Conservation (phyloP, 2,329 filamentous ascomycete genomes). For the Hypoxylon sp. region DNA sequence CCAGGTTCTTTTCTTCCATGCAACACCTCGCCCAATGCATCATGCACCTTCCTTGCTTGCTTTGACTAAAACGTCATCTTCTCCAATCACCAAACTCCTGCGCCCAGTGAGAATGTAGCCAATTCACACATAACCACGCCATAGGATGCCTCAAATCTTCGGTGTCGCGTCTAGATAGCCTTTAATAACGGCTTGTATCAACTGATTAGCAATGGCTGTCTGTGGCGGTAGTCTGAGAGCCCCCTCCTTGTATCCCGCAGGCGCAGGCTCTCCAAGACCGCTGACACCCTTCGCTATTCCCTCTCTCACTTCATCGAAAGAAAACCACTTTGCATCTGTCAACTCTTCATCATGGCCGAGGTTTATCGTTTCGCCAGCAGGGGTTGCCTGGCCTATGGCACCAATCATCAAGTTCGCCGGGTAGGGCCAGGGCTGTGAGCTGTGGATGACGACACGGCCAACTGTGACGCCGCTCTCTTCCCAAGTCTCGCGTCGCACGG, state of each 20-base stretch:
- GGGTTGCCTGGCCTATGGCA: constrained; percentile 87
- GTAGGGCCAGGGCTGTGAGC: constrained; percentile 89
- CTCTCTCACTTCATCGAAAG: constrained; percentile 81
- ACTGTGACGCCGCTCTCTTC: constrained; percentile 84
- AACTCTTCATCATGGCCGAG: constrained; percentile 92
- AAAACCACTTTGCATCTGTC: constrained; percentile 90
- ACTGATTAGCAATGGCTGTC: constrained; percentile 92
- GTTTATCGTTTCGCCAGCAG: constrained; percentile 81
- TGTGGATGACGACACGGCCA: constrained; percentile 83
- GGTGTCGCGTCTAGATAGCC: constrained; percentile 73
- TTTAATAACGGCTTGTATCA: constrained; percentile 82
- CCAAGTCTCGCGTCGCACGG: constrained; percentile 86
- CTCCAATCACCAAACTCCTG: neutral
- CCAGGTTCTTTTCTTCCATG: constrained; percentile 3
- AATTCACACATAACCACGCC: neutral
- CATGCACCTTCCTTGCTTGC: neutral
- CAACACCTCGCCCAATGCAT: neutral
- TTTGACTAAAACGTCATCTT: neutral
- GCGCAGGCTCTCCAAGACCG: constrained; percentile 73
- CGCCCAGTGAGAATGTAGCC: neutral
- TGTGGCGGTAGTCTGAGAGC: constrained; percentile 82
- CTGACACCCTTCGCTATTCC: constrained; percentile 77
- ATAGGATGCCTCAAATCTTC: constrained; percentile 62
- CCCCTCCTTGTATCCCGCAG: constrained; percentile 79
- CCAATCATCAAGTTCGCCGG: constrained; percentile 88